Conservation (phyloP, 768 basidiomycete species). For the Neoboletus magnificus region DNA sequence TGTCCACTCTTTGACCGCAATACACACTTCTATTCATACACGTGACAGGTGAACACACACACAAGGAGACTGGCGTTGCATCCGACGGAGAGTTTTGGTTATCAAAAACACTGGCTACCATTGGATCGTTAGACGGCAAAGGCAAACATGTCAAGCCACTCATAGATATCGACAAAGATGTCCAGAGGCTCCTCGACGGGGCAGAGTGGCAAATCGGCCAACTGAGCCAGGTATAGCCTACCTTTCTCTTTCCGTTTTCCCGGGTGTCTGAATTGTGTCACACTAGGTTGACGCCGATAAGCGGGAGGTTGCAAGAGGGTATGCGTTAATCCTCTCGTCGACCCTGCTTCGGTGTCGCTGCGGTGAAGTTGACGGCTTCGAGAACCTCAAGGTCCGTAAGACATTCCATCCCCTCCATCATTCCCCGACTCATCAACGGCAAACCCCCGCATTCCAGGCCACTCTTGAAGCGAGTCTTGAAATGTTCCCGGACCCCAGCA, state of each 20-base stretch:
- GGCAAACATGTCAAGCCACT: slow-evolving; percentile 60
- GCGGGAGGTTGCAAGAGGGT: slow-evolving; percentile 50
- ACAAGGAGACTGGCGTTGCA: slow-evolving; percentile 57
- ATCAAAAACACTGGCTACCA: slow-evolving; percentile 55
- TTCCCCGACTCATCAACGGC: neutral
- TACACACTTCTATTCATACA: slow-evolving; percentile 1
- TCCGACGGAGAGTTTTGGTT: slow-evolving; percentile 81
- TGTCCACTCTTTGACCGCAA: slow-evolving; percentile 6
- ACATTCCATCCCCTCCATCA: neutral
- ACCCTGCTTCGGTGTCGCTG: slow-evolving; percentile 73
- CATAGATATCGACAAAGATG: slow-evolving; percentile 54
- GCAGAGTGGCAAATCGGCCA: slow-evolving; percentile 42
- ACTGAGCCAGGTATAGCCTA: slow-evolving; percentile 42
- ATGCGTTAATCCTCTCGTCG: slow-evolving; percentile 67
- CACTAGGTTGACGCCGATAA: slow-evolving; percentile 13
- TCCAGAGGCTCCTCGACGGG: slow-evolving; percentile 42
- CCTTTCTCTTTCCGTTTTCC: neutral
- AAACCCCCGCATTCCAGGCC: slow-evolving; percentile 38
- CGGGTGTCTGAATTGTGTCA: neutral
- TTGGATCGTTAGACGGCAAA: slow-evolving; percentile 59
- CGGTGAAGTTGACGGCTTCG: slow-evolving; percentile 54
- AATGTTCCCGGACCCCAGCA: slow-evolving; percentile 44
- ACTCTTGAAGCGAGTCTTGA: slow-evolving; percentile 57
- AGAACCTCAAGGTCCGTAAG: slow-evolving; percentile 57
- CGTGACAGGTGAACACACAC: slow-evolving; percentile 41